These are phyloP conservation scores for Martiniozyma asiatica DNA, from an alignment of 1,139 yeast species.

Conservation along the genomic window DNA sequence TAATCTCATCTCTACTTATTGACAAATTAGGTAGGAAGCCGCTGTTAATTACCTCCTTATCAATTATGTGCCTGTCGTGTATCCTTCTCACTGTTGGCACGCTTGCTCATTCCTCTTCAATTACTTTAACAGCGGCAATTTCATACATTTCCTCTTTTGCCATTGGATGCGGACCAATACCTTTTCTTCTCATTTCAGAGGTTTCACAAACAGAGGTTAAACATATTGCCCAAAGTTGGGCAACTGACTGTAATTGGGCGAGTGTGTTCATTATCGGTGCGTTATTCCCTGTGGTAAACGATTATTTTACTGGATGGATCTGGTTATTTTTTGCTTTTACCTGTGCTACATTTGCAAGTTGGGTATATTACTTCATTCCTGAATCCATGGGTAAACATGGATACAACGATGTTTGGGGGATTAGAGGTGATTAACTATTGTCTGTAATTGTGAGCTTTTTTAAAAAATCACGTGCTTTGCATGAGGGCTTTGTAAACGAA, in stretches of 20 bases:
- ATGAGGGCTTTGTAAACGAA: slow-evolving; percentile 4
- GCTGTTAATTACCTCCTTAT: slow-evolving; percentile 49
- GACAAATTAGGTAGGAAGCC: slow-evolving; percentile 72
- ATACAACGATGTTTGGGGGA: slow-evolving; percentile 51
- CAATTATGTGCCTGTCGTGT: slow-evolving; percentile 60
- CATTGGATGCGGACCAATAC: slow-evolving; percentile 88
- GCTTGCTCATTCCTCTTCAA: slow-evolving; percentile 30
- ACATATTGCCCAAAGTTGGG: slow-evolving; percentile 86
- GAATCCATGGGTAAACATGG: slow-evolving; percentile 63
- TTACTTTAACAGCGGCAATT: slow-evolving; percentile 58
- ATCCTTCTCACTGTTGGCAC: slow-evolving; percentile 59
- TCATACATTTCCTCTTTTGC: slow-evolving; percentile 78
- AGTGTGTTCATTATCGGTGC: slow-evolving; percentile 78
- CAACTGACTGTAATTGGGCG: slow-evolving; percentile 82
- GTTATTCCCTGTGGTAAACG: slow-evolving; percentile 62
- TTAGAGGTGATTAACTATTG: slow-evolving; percentile 3
- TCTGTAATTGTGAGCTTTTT: neutral
- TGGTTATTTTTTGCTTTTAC: slow-evolving; percentile 59
- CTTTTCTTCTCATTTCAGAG: slow-evolving; percentile 82
- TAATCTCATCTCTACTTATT: slow-evolving; percentile 57
- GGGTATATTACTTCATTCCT: slow-evolving; percentile 44
- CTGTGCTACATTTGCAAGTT: slow-evolving; percentile 37
- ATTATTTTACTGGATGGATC: slow-evolving; percentile 62
- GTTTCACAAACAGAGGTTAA: slow-evolving; percentile 71
- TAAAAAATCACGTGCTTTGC: neutral